Conservation (phyloP, 768 basidiomycete species). For the Mycena alexandri region DNA sequence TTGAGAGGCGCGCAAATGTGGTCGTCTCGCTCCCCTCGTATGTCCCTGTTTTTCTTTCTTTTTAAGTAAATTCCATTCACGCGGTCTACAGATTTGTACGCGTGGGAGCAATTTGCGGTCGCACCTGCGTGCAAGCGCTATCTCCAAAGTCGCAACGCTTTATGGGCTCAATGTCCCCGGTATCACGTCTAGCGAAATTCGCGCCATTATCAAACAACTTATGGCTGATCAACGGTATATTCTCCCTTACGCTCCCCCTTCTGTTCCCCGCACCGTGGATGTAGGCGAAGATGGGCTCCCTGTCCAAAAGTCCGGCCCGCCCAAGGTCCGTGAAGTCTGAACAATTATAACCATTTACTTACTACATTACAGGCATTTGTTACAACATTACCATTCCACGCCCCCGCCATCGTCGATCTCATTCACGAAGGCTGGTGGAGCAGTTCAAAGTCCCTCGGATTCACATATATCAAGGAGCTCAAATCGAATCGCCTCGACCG, state of each 20-base stretch:
- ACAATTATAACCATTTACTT: too few relatives aligned
- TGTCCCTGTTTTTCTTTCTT: not conserved
- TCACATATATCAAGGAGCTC: not conserved
- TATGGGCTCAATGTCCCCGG: slow-evolving; percentile 18
- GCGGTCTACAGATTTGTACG: not conserved
- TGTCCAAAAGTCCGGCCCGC: too few relatives aligned
- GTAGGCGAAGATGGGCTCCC: too few relatives aligned
- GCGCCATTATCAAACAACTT: not conserved
- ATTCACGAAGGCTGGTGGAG: slow-evolving; percentile 16
- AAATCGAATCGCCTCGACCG: not conserved
- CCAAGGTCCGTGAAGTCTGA: too few relatives aligned
- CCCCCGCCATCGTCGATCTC: slow-evolving; percentile 17
- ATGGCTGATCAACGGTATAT: slow-evolving; percentile 2
- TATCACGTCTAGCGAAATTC: slow-evolving; percentile 1
- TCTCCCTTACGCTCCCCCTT: not conserved
- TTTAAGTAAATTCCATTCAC: too few relatives aligned
- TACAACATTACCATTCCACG: not conserved
- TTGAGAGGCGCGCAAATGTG: slow-evolving; percentile 17
- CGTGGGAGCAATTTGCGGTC: slow-evolving; percentile 1
- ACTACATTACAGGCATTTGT: not conserved
- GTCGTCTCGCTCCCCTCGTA: not conserved
- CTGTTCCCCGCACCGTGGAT: too few relatives aligned
- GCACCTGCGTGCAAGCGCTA: not conserved
- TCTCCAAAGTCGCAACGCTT: slow-evolving; percentile 9
- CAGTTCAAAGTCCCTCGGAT: not conserved